These are phyloP conservation scores for Tolypocladium endophyticum DNA, from an alignment of 2,329 filamentous ascomycete genomes.

Conservation along the genomic window DNA sequence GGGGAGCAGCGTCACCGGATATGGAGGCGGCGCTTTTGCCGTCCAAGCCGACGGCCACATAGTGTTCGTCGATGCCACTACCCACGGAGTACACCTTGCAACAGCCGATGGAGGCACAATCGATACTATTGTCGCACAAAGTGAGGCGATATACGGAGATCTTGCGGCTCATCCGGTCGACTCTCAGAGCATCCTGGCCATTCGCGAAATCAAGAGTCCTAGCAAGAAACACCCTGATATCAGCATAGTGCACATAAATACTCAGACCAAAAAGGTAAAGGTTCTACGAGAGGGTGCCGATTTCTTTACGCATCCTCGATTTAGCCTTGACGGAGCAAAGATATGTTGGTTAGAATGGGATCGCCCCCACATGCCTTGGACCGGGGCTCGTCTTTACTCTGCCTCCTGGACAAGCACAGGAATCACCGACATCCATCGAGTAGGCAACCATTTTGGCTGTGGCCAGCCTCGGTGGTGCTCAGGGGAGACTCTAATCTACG, in stretches of 20 bases:
- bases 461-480: background rate
- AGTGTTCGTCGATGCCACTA: background rate
- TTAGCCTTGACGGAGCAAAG: background rate
- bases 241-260: background rate
- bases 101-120: background rate
- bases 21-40: background rate
- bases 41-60: background rate
- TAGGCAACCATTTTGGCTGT: background rate
- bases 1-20: background rate
- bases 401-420: background rate
- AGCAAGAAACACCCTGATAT: background rate
- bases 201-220: background rate
- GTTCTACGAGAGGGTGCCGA: background rate
- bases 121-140: background rate
- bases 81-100: background rate
- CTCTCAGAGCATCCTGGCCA: background rate
- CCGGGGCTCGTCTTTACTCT: background rate
- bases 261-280: background rate
- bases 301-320: background rate
- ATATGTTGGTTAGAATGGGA: background rate
- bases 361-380: background rate
- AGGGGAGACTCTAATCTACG: background rate
- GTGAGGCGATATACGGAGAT: background rate
- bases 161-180: background rate
- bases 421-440: background rate